phyloP scores from a whole-genome alignment of 441 rosid species.

The Viola pubescens region DNA sequence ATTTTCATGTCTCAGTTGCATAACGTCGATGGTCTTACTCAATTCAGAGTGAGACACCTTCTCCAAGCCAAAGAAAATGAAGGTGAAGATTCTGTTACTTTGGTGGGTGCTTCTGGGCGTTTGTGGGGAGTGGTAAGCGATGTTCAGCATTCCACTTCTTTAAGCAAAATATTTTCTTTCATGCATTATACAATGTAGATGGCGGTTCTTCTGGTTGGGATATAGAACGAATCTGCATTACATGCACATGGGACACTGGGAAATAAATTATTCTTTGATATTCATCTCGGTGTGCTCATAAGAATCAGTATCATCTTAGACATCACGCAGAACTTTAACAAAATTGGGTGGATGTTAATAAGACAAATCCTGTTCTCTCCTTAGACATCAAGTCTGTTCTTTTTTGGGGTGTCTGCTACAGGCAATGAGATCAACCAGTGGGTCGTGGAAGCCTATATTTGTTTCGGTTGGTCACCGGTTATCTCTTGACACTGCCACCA shows the following conservation, averaged over 20 bases:
- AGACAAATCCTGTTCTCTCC: too few species aligned
- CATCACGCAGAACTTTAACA: too few species aligned
- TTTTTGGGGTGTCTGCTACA: conserved; percentile 18
- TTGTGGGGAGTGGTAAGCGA: conserved; percentile 76
- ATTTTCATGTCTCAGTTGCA: conserved; percentile 49
- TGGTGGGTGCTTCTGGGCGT: conserved; percentile 69
- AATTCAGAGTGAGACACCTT: conserved; percentile 44
- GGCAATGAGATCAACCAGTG: conserved; percentile 57
- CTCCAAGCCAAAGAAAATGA: conserved; percentile 42
- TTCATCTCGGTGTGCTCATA: too few species aligned
- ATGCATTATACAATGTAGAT: background rate
- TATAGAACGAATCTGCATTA: too few species aligned
- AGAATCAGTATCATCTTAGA: too few species aligned
- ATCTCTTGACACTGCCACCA: conserved; percentile 65
- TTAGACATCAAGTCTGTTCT: too few species aligned
- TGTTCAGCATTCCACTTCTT: conserved; percentile 11
- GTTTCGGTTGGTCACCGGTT: conserved; percentile 77
- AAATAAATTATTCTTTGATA: too few species aligned
- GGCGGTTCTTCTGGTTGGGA: too few species aligned
- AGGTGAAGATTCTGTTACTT: conserved; percentile 33
- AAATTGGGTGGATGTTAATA: too few species aligned
- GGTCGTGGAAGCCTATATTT: conserved; percentile 57
- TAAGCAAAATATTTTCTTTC: background rate
- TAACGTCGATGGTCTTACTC: conserved; percentile 77
- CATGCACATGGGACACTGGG: too few species aligned